Base-by-base conservation (phyloP, 2,329 filamentous ascomycete genomes). In the Calonectria ilicicola region DNA sequence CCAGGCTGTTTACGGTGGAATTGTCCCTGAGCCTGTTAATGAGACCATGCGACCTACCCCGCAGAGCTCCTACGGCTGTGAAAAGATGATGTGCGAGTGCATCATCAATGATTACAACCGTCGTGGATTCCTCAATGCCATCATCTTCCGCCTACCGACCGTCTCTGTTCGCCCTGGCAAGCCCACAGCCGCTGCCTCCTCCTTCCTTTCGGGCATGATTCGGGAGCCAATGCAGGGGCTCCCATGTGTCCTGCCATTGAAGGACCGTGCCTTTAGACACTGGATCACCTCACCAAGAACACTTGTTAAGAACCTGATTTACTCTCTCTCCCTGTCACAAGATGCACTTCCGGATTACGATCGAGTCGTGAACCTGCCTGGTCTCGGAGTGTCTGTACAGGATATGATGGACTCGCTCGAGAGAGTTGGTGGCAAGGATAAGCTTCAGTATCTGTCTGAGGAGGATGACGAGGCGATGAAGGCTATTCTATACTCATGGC, bases 151-250 rank as follows among this genome's bases (percentile, higher is more conserved):
- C 0, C 87, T 92, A 19, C 90, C 90, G 0, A 92, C 90, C 0
- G 87, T 92, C 21, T 89, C 89, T 0, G 89, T 92, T 3, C 85
- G 91, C 9, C 88, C 90, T 0, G 90, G 90, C 2, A 86, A 85
- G 38, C 90, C 90, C 0, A 90, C 90, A 5, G 88, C 87, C 1
- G 90, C 91, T 0, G 90, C 90, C 2, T 89, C 87, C 7, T 89
- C 87, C 0, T 92, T 92, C 77, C 85, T 91, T 3, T 89, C 85
- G 5, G 90, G 90, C 3, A 91, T 92, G 78, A 88, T 92, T 65
- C 85, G 91, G 15, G 90, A 92, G 42, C 84, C 87, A 14, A 81
- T 87, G 58, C 64, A 73, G n/a, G 89, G 89, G 9, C 78, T 85
- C 44, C 81, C 85, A 53, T 87, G 84, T 44, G 77, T 86, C 1